These are phyloP conservation scores for Tilletia setariae DNA, from an alignment of 1,284 basidiomycete genomes.

Conservation along the genomic window DNA sequence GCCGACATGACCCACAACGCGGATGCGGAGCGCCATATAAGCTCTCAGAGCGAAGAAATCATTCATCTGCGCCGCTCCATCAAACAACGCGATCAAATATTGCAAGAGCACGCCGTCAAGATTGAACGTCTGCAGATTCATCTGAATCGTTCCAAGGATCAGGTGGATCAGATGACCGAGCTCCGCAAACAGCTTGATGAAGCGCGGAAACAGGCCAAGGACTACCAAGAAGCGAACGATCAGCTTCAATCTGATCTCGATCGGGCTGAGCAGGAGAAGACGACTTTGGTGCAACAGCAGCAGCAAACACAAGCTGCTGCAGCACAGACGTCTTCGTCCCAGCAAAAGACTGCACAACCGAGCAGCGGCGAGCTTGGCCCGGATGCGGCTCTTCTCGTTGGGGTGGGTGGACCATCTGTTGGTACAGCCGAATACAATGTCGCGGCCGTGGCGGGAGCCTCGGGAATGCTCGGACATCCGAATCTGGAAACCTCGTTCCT, in stretches of 20 bases:
- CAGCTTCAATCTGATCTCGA: constrained; percentile 86
- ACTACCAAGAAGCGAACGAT: constrained; percentile 88
- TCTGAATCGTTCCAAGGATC: constrained; percentile 80
- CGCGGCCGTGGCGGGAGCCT: neutral
- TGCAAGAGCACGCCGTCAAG: constrained; percentile 85
- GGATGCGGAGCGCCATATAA: constrained; percentile 82
- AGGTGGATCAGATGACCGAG: constrained; percentile 73
- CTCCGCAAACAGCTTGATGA: constrained; percentile 77
- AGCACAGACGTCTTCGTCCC: constrained; percentile 13
- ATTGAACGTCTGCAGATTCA: constrained; percentile 90
- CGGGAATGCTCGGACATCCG: constrained; percentile 20
- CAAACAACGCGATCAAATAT: constrained; percentile 70
- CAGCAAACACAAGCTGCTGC: constrained; percentile 2
- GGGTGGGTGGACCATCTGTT: neutral
- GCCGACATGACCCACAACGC: constrained; percentile 76
- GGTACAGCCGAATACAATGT: neutral
- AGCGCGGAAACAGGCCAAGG: constrained; percentile 77
- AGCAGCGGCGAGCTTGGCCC: constrained; percentile 1
- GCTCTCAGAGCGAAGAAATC: constrained; percentile 81
- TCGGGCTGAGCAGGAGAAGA: constrained; percentile 78
- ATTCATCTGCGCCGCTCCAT: constrained; percentile 78
- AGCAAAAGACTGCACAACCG: constrained; percentile 15
- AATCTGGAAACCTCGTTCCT: constrained; percentile 38
- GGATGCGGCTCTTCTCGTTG: neutral
- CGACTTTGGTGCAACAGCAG: constrained; percentile 67